Percentiles rank a stretch among this genome's conserved stretches.
These are phyloP conservation scores for Zymoseptoria crescenta DNA, from an alignment of 2,329 filamentous ascomycete genomes.

Conservation along the genomic window DNA sequence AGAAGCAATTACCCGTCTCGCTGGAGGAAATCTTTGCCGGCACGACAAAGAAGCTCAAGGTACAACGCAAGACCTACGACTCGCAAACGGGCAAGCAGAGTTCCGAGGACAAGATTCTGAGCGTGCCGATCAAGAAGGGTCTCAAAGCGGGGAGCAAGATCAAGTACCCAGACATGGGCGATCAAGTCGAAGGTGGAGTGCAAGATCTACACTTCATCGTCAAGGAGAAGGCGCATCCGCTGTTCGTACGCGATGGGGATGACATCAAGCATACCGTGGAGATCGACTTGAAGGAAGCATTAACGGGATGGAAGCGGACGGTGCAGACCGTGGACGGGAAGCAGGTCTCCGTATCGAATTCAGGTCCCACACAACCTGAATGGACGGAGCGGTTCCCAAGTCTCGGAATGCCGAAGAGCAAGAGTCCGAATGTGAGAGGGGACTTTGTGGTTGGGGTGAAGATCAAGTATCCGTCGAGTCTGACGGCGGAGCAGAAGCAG, in stretches of 20 bases:
- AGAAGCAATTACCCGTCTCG: constrained; percentile 70
- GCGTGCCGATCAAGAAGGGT: constrained; percentile 91
- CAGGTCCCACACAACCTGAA: constrained; percentile 77
- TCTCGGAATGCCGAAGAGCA: constrained; percentile 90
- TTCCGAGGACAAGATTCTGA: constrained; percentile 80
- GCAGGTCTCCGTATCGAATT: constrained; percentile 69
- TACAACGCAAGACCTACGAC: constrained; percentile 93
- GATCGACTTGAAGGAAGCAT: constrained; percentile 81
- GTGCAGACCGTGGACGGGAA: constrained; percentile 89
- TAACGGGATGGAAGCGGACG: constrained; percentile 90
- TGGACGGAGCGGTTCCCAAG: constrained; percentile 73
- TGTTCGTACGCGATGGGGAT: constrained; percentile 81
- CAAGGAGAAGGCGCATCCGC: constrained; percentile 83
- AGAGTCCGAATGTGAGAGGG: constrained; percentile 75
- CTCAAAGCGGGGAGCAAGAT: constrained; percentile 97
- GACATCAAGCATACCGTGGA: constrained; percentile 73
- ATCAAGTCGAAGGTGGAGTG: constrained; percentile 91
- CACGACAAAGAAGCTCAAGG: constrained; percentile 93
- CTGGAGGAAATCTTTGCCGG: constrained; percentile 86
- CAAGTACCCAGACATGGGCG: constrained; percentile 95
- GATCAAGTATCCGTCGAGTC: constrained; percentile 76
- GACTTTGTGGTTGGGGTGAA: constrained; percentile 86
- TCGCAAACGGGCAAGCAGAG: constrained; percentile 69
- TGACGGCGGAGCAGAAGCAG: constrained; percentile 73
- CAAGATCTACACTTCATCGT: constrained; percentile 95